Base-by-base conservation (phyloP, 148 eudicot species). In the Rhododendron ovatum region DNA sequence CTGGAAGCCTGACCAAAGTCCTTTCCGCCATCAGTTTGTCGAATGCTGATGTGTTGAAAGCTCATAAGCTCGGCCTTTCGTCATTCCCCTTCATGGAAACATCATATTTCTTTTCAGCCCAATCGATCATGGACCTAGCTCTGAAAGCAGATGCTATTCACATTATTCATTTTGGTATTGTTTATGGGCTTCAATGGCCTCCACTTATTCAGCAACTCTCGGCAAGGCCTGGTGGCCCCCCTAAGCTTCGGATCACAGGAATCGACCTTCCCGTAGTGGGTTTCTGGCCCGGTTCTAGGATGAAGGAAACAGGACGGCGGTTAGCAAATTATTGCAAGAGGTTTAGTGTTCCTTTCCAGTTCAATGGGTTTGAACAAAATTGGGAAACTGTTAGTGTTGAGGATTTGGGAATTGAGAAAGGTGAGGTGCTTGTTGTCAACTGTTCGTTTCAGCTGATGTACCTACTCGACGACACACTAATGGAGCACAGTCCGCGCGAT, bases 131-230 rank as follows among this genome's bases (percentile, higher is more conserved):
- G 76, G 86, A 84, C 22, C 79, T 90, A n/a, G 87, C 84, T 48
- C 59, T 22, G 30, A 87, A 87, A 2, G 87, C 90, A 9, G 59
- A 86, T 10, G 83, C 90, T 6, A 86, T 92, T 47, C 94, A 92
- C 53, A 88, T 92, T 20, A 90, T 92, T 47, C 92, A 92, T 50
- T 92, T 92, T 43, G 94, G 94, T 4, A 90, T 91, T 17, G 2
- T 83, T 9, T 39, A 0, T 48, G 85, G 85, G 39, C 48, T 71
- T 30, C 85, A 84, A 39, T 69, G 79, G 79, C 65, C 85, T 24
- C 41, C 79, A 3, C 85, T 84, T 17, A 84, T 84, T n/a, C 85
- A 83, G 22, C 78, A 22, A 12, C 85, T 69, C 39, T 84, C 85
- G 17, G 18, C 41, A 47, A 65, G 76, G 41, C 59, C 79, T 11